Evolutionary conservation across 2,329 filamentous ascomycete genomes (phyloP).

Genomic region (Chaetomiaceae sp.): DNA sequence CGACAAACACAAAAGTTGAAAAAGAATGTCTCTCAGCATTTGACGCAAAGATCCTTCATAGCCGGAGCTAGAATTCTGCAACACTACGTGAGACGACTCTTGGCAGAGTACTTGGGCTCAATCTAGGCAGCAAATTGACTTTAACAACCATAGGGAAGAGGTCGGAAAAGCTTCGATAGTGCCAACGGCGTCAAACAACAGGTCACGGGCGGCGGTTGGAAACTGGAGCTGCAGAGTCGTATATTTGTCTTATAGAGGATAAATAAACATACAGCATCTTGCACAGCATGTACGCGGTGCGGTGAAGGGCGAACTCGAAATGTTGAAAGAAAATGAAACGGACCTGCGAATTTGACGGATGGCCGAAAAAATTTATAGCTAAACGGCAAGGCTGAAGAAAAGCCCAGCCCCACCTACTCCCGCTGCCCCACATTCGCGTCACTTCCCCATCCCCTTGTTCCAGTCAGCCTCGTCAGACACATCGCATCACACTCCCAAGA

Average conservation of each 20-base stretch:
- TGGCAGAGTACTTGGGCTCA: conserved; percentile 74
- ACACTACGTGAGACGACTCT: conserved; percentile 89
- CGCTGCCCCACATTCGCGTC: neutral
- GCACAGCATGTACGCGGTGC: neutral
- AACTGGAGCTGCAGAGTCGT: neutral
- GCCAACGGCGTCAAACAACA: conserved; percentile 43
- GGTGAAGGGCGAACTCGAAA: conserved; percentile 20
- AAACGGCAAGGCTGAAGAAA: conserved; percentile 12
- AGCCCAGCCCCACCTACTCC: neutral
- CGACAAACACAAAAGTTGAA: neutral
- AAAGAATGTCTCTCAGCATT: conserved; percentile 70
- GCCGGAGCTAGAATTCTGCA: conserved; percentile 75
- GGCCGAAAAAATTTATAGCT: conserved; percentile 21
- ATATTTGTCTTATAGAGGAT: conserved; percentile 5
- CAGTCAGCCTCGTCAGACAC: conserved; percentile 22
- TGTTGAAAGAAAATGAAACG: conserved; percentile 1
- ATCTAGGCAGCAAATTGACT: conserved; percentile 89
- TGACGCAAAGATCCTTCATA: conserved; percentile 81
- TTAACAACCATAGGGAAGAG: conserved; percentile 67
- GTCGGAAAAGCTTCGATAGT: conserved; percentile 90
- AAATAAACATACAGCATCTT: neutral
- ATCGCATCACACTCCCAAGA: conserved; percentile 22
- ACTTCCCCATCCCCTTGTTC: no score
- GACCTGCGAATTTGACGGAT: no score
- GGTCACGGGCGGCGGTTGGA: conserved; percentile 2